Evolutionary conservation across 768 basidiomycete species (phyloP), one percentile per base, ranked within the genome.

Genomic region (Lanmaoa pseudosensibilis): DNA sequence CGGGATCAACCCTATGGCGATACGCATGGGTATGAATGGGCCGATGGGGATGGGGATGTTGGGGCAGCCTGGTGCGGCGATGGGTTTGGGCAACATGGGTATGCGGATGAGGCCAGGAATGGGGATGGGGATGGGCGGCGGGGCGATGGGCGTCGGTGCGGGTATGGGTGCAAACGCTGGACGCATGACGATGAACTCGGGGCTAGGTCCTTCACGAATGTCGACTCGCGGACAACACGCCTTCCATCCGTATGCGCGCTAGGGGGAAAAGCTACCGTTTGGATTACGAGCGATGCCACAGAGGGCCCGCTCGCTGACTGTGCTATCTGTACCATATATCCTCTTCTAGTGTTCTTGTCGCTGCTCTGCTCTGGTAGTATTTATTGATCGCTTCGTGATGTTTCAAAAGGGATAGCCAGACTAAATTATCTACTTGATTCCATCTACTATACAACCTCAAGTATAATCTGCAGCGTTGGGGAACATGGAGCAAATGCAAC

Each of bases 201-300:
- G 75, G 25, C 68, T 74, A 55, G 83, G 77, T n/a, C 82, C 80
- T 15, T 74, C 78, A 51, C 75, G 80, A 8, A 75, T 77, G 68
- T 77, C 73, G 52, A 78, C 62, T 27, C 77, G 83, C 21, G 84
- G 84, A 55, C 83, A 84, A 58, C 81, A 83, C 60, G 77, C 75
- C 55, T 86, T 83, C 70, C 84, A 86, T 70, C 84, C 84, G n/a
- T 86, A 86, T 66, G 77, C 83, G 52, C 78, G 84, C 63, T 85
- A 53, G 41, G 8, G 21, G 30, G 27, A 33, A 25, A 13, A 4
- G 21, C 25, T 33, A 13, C n/a, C 3, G 4, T 23, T 46, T 37
- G 32, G 38, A 52, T 21, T n/a, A 9, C 25, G 36, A 21, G 34
- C 40, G 23, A 46, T n/a, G 27, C 34, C 54, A n/a, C n/a, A 43